Conservation (phyloP, 257 asterid species). For the Schizonepeta tenuifolia region DNA sequence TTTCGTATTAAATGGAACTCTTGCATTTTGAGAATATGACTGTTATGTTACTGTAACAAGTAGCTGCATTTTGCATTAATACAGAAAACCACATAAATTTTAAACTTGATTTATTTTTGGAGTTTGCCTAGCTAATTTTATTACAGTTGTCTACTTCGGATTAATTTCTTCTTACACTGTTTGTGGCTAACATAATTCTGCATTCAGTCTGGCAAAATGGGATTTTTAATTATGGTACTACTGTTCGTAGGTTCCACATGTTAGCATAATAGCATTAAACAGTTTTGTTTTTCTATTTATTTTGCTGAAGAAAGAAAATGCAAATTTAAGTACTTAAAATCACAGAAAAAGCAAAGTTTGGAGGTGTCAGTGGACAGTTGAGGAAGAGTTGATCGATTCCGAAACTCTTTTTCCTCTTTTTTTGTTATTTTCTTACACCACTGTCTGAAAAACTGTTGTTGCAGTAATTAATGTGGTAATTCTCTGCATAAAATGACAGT, state of each 20-base stretch:
- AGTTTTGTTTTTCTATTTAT: not conserved
- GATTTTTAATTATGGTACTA: not conserved
- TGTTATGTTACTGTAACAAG: constrained; percentile 38
- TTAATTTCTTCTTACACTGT: not conserved
- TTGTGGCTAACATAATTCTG: constrained; percentile 13
- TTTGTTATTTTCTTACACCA: not conserved
- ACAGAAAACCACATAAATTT: constrained; percentile 18
- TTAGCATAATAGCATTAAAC: not conserved
- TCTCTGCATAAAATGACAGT: constrained; percentile 11
- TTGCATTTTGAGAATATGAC: constrained; percentile 17
- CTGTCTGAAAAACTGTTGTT: constrained; percentile 27
- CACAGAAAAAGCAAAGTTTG: constrained; percentile 30
- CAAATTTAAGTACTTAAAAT: not conserved
- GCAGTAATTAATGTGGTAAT: constrained; percentile 24
- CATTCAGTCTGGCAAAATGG: constrained; percentile 14
- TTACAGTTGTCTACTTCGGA: not conserved
- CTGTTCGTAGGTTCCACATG: not conserved
- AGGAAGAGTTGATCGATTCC: constrained; percentile 30
- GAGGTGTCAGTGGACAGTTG: constrained; percentile 46
- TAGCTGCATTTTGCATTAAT: constrained; percentile 28
- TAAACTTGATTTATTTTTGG: not conserved
- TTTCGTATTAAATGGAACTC: constrained; percentile 31
- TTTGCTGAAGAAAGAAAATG: constrained; percentile 21
- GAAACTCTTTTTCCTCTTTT: constrained; percentile 13
- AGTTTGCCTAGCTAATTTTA: not conserved